Evolutionary conservation across 805 yeast species (phyloP), one percentile per base, ranked within the genome.

Genomic region (Hanseniaspora pseudoguilliermondii): DNA sequence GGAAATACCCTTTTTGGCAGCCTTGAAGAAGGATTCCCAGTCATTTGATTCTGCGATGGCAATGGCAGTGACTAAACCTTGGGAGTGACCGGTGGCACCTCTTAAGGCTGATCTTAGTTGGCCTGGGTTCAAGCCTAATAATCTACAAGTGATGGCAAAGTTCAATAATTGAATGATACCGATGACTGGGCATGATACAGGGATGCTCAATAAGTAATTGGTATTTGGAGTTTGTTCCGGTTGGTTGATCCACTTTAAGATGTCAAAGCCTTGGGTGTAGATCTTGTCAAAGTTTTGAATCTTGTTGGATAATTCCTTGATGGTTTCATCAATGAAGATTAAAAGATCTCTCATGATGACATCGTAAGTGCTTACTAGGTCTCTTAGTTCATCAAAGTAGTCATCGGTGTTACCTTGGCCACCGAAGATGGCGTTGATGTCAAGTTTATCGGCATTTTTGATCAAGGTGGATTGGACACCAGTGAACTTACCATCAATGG

Each of bases 361-460:
- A 61, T 82, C 77, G 75, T 93, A 93, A 58, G 82, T 77, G 60
- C 79, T 73, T 75, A 86, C 84, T 58, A 90, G 69, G 61, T 88
- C 95, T 69, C 95, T 82, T 68, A 93, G 79, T 75, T 93, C 99
- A 69, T 90, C 96, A 64, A 93, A 93, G 75, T 88, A 93, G 69
- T 93, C 97, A 68, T 93, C 97, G 54, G 95, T 83, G 75, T 88
- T 91, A 72, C 99, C 99, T 75, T 93, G 99, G 66, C 99, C 99
- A 69, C 99, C 98, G 65, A 91, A 93, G 62, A 93, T 82, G 60
- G 97, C 95, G 58, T 78, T 81, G 57, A 90, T 71, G 59, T 76
- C 74, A 47, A 90, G 86, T 51, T 76, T 71, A 43, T 75, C 72
- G 57, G 75, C 75, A 52, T 73, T 66, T 16, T 56, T 75, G 68